Evolutionary conservation across 73 alveolate species (phyloP).

Genomic region (Paramecium caudatum): DNA sequence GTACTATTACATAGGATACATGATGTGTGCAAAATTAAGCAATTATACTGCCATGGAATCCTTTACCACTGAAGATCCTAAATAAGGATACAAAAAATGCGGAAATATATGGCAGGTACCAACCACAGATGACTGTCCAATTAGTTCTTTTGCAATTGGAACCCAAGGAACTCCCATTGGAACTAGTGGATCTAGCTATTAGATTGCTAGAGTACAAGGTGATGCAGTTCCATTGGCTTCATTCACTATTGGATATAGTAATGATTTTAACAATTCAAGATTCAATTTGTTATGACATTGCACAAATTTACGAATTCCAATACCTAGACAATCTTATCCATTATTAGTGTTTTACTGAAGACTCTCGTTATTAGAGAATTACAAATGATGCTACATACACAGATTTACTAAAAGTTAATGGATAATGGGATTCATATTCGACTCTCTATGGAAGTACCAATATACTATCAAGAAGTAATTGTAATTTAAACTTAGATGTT

Average conservation of each 20-base stretch:
- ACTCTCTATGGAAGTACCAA: background rate
- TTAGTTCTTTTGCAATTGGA: background rate
- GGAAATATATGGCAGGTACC: background rate
- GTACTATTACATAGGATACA: background rate
- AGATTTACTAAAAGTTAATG: slow-evolving; percentile 1
- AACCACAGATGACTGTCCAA: slow-evolving; percentile 5
- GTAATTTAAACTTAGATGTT: background rate
- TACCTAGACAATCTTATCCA: slow-evolving; percentile 24
- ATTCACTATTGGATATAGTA: slow-evolving; percentile 48
- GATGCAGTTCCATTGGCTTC: background rate
- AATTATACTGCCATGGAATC: background rate
- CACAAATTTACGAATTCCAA: background rate
- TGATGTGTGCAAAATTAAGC: slow-evolving; percentile 4
- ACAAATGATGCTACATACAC: background rate
- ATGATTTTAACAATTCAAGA: background rate
- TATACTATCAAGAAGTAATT: background rate
- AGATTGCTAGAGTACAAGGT: background rate
- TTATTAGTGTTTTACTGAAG: background rate
- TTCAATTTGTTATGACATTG: background rate
- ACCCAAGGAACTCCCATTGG: background rate
- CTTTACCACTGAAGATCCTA: background rate
- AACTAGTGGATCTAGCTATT: background rate
- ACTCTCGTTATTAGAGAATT: background rate
- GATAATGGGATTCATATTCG: background rate
- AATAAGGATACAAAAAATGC: background rate